Conservation (phyloP, 768 basidiomycete species). For the Cystobasidium tubakii region DNA sequence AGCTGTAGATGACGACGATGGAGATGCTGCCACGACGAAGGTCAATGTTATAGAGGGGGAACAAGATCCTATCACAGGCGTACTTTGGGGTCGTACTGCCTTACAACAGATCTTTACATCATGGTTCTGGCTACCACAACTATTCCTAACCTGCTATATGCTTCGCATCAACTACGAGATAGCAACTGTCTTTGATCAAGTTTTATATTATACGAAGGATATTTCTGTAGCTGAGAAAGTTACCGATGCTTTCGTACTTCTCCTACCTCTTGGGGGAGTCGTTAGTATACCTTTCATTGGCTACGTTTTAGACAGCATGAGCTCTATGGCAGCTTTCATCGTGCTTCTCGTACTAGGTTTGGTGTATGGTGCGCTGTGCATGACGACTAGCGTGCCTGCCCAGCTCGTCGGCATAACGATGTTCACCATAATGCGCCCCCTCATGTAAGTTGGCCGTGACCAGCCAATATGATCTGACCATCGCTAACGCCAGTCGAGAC, state of each 20-base stretch:
- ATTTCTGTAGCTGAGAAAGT: constrained; percentile 46
- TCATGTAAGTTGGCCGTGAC: constrained; percentile 35
- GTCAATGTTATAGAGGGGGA: neutral
- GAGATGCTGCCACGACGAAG: constrained; percentile 4
- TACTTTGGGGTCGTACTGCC: constrained; percentile 47
- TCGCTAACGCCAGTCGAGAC: too few relatives aligned
- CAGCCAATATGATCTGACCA: too few relatives aligned
- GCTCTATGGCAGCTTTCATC: constrained; percentile 42
- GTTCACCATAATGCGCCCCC: constrained; percentile 47
- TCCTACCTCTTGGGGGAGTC: constrained; percentile 51
- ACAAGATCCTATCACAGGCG: constrained; percentile 46
- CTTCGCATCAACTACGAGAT: constrained; percentile 51
- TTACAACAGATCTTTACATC: constrained; percentile 46
- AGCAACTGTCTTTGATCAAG: constrained; percentile 48
- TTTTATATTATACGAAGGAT: constrained; percentile 48
- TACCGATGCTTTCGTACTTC: constrained; percentile 49
- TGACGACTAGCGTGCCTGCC: constrained; percentile 42
- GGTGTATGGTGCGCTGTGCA: constrained; percentile 47
- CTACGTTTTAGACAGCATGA: constrained; percentile 44
- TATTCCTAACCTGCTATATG: constrained; percentile 50
- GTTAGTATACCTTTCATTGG: constrained; percentile 48
- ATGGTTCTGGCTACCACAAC: constrained; percentile 49
- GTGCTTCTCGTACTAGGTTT: constrained; percentile 47
- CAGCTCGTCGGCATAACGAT: constrained; percentile 48
- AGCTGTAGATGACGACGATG: constrained; percentile 42